Conservation (phyloP, 768 basidiomycete genomes). For the Clavulina sp. region DNA sequence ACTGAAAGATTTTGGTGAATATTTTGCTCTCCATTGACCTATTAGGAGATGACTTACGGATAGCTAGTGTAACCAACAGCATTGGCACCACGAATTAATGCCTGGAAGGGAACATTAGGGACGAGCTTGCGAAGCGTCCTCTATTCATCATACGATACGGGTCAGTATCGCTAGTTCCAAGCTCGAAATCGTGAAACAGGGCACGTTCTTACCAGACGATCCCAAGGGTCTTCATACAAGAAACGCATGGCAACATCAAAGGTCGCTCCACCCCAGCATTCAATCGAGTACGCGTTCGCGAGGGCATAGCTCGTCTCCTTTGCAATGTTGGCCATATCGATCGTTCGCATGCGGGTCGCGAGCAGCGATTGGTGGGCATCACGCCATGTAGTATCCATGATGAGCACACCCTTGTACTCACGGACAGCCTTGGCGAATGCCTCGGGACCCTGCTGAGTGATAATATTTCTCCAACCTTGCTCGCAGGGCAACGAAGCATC, state of each 20-base stretch:
- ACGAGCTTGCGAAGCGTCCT: slow-evolving; percentile 87
- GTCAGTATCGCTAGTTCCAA: background rate
- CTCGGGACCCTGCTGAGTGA: slow-evolving; percentile 92
- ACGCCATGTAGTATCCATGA: slow-evolving; percentile 99
- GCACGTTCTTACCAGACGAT: slow-evolving; percentile 51
- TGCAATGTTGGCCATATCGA: slow-evolving; percentile 96
- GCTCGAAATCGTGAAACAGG: slow-evolving; percentile 1
- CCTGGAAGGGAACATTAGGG: slow-evolving; percentile 97
- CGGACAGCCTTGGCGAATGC: slow-evolving; percentile 97
- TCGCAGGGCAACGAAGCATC: slow-evolving; percentile 74
- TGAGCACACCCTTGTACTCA: slow-evolving; percentile 83
- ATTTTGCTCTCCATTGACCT: background rate
- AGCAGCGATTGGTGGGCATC: slow-evolving; percentile 97
- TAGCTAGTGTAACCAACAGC: slow-evolving; percentile 98
- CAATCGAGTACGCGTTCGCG: slow-evolving; percentile 87
- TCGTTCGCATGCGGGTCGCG: slow-evolving; percentile 87
- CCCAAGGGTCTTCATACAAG: slow-evolving; percentile 99
- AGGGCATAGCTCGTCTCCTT: slow-evolving; percentile 93
- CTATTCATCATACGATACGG: slow-evolving; percentile 21
- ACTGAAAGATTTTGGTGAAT: slow-evolving; percentile 21
- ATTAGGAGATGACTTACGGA: slow-evolving; percentile 40
- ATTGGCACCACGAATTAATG: slow-evolving; percentile 95
- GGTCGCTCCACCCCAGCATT: slow-evolving; percentile 99
- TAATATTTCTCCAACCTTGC: slow-evolving; percentile 94
- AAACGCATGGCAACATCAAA: slow-evolving; percentile 99